Conservation (phyloP, 495 filamentous ascomycete genomes). For the Talaromyces borbonicus region DNA sequence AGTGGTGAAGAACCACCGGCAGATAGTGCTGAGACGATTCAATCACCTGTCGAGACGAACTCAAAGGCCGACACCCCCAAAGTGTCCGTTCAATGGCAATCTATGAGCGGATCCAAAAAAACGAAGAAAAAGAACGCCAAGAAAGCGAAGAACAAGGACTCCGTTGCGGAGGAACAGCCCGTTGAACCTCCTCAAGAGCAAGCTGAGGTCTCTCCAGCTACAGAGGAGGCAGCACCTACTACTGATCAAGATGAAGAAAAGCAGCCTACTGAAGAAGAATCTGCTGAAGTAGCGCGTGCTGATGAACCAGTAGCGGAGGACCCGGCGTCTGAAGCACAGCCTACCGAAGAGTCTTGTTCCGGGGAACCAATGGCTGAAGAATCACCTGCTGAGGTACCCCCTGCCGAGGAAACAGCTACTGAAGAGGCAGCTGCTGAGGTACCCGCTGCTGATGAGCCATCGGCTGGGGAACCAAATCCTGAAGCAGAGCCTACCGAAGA, state of each 20-base stretch:
- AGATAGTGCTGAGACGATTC: conserved; percentile 4
- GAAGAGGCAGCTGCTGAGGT: conserved; percentile 1
- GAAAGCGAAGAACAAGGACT: conserved; percentile 9
- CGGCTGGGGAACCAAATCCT: not conserved
- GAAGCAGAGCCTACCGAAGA: conserved; percentile 6
- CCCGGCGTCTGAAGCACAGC: conserved; percentile 10
- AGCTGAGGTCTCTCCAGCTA: too few species aligned
- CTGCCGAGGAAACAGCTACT: conserved; percentile 2
- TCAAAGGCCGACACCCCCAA: conserved; percentile 6
- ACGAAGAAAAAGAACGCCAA: conserved; percentile 7
- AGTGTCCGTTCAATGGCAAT: not conserved
- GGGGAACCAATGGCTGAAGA: conserved; percentile 5
- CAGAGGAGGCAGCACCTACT: too few species aligned
- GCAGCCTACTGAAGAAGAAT: not conserved
- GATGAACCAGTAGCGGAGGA: conserved; percentile 10
- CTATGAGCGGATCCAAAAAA: conserved; percentile 8
- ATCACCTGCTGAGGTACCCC: not conserved
- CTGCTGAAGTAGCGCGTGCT: not conserved
- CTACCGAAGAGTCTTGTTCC: conserved; percentile 2
- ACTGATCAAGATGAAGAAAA: too few species aligned
- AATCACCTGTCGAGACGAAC: not conserved
- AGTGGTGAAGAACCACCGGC: conserved; percentile 3
- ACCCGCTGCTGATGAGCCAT: conserved; percentile 3
- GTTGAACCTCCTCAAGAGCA: too few species aligned
- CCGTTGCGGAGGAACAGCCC: conserved; percentile 7